Conservation (phyloP, 106 monocot genomes). For the Gastrodia elata region DNA sequence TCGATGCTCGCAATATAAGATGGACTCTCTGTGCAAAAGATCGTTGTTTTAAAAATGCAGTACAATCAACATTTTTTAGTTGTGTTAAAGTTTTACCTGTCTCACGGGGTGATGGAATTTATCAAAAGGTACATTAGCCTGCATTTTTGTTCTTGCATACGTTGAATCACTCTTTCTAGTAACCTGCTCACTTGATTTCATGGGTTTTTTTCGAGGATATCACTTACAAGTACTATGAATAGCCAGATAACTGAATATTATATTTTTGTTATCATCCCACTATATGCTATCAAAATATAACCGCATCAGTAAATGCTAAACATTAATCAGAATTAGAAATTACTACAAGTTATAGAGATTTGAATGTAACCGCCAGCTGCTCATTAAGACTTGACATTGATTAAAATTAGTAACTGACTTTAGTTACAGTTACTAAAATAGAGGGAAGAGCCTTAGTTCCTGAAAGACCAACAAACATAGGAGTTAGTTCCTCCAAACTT, state of each 20-base stretch:
- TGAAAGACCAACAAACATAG: too few relatives aligned
- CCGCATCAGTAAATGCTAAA: too few relatives aligned
- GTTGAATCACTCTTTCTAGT: not conserved
- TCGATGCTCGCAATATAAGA: constrained; percentile 70
- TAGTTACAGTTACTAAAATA: too few relatives aligned
- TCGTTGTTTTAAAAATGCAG: constrained; percentile 70
- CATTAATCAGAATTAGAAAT: too few relatives aligned
- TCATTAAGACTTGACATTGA: too few relatives aligned
- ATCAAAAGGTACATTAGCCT: constrained; percentile 58
- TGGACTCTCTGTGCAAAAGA: constrained; percentile 92
- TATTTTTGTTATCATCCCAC: not conserved
- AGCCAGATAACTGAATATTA: not conserved
- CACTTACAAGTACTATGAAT: not conserved
- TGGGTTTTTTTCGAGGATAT: not conserved
- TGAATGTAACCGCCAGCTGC: too few relatives aligned
- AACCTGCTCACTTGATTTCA: not conserved
- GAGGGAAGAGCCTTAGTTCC: too few relatives aligned
- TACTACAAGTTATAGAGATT: too few relatives aligned
- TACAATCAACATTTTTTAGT: constrained; percentile 64
- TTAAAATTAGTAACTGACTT: too few relatives aligned
- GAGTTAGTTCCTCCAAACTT: too few relatives aligned
- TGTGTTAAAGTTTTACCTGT: constrained; percentile 88
- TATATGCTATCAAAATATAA: too few relatives aligned
- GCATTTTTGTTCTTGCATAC: not conserved
- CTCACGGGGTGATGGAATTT: constrained; percentile 86